These are phyloP conservation scores for Phytophthora quininea DNA, from an alignment of 352 stramenopile species.

Conservation along the genomic window DNA sequence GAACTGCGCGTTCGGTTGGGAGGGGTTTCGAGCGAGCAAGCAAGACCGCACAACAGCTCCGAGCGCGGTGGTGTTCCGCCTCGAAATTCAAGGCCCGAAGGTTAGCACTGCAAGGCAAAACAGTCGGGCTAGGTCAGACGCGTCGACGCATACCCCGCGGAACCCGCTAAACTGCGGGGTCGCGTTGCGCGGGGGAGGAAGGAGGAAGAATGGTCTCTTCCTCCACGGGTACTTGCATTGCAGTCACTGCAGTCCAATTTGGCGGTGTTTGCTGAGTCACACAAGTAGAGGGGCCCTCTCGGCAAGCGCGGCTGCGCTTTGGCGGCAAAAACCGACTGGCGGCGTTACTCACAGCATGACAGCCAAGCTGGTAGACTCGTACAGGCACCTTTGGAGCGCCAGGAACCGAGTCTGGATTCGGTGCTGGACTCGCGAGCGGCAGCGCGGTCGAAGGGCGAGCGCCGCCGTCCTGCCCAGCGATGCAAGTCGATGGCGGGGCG, in stretches of 20 bases:
- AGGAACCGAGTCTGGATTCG: too few species aligned
- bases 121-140: not conserved
- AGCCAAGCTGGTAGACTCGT: not conserved
- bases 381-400: not conserved
- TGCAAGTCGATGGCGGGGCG: not conserved
- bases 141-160: not conserved
- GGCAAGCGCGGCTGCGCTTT: not conserved
- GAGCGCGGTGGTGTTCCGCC: not conserved
- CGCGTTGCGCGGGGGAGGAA: not conserved
- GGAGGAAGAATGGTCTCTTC: not conserved
- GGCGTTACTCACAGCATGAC: slow-evolving; percentile 1
- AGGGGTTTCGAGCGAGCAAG: not conserved
- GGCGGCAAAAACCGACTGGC: not conserved
- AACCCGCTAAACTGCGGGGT: not conserved
- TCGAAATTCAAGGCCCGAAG: not conserved
- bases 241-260: too few species aligned
- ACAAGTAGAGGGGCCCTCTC: too few species aligned
- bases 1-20: not conserved
- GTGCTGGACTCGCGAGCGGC: too few species aligned
- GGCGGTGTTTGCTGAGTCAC: too few species aligned
- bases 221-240: too few species aligned
- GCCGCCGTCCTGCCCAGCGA: not conserved
- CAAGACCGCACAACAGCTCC: not conserved
- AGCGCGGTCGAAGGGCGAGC: too few species aligned
- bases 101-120: not conserved